Base-by-base conservation (phyloP, 2,329 filamentous ascomycete species). In the Hymenoscyphus occultus region DNA sequence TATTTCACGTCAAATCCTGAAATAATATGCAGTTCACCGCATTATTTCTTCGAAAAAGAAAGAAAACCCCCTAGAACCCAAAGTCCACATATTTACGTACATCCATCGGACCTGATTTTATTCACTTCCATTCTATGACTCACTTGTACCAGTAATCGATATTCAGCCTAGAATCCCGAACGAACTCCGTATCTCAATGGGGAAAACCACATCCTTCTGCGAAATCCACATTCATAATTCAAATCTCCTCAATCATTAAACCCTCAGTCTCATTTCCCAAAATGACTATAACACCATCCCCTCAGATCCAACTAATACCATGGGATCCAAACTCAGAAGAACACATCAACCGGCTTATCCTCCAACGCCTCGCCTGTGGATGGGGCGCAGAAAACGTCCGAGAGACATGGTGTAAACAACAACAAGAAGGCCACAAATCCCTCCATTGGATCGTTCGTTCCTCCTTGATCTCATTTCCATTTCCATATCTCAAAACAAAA, bases 361-460 rank as follows among this genome's bases (percentile, higher is more conserved):
- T 78, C 35, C 81, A 83, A 70, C 77, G 81, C 14, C 69, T 81
- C 13, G 77, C 78, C 3, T 83, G 81, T 66, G 79, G 80, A 16
- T 83, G 81, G 81, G 74, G 77, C 51, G 63, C 69, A 13, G 74
- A 80, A 3, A 68, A 75, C 35, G 76, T 83, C 1, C 68, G 71
- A 64, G 51, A 56, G 19, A 70, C 67, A 70, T 62, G 57, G 57
- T 13, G 3, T 5, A 35, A 31, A 22, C 58, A 60, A 45, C 61
- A 66, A 56, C 40, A 31, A 19, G 40, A 58, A 39, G 60, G 59
- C 6, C 19, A 60, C 40, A 63, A 66, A 58, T 61, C 48, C 16
- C n/a, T 65, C 12, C 51, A 63, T 39, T 66, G 64, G 64, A 66
- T 66, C 22, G 64, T 66, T 31, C 12, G 58, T 59, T 32, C 19